Conservation (phyloP, 495 filamentous ascomycete species). For the Lasiosphaeris hirsuta region DNA sequence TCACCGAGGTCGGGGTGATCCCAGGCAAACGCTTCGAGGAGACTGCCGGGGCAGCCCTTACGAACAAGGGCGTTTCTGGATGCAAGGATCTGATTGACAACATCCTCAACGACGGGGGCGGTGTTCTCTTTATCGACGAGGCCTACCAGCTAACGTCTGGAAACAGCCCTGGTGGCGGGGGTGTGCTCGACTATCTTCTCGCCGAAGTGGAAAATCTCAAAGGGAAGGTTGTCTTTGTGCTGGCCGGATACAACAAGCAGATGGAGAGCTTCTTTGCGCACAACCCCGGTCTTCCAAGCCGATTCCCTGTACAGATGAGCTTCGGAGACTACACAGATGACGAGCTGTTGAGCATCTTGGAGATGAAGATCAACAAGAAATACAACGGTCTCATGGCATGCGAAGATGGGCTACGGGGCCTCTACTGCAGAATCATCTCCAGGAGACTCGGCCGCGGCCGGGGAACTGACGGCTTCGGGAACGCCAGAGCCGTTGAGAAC, state of each 20-base stretch:
- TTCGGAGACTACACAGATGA: conserved; percentile 69
- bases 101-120: conserved; percentile 56
- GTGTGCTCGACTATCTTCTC: conserved; percentile 71
- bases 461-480: conserved; percentile 67
- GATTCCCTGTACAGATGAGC: conserved; percentile 61
- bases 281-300: conserved; percentile 70
- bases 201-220: conserved; percentile 71
- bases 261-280: conserved; percentile 82
- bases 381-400: conserved; percentile 55
- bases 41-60: conserved; percentile 65
- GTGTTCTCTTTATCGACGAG: conserved; percentile 74
- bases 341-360: conserved; percentile 59
- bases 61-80: conserved; percentile 57
- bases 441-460: conserved; percentile 59
- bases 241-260: conserved; percentile 71
- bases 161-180: conserved; percentile 47
- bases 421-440: conserved; percentile 63
- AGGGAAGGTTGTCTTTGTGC: conserved; percentile 72
- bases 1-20: conserved; percentile 58
- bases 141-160: conserved; percentile 69
- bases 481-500: conserved; percentile 68
- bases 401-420: conserved; percentile 56
- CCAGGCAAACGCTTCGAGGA: conserved; percentile 56
- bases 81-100: conserved; percentile 58
- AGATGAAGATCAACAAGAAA: conserved; percentile 45